Evolutionary conservation across 2,329 filamentous ascomycete species (phyloP).

Genomic region (Penicillium palitans): DNA sequence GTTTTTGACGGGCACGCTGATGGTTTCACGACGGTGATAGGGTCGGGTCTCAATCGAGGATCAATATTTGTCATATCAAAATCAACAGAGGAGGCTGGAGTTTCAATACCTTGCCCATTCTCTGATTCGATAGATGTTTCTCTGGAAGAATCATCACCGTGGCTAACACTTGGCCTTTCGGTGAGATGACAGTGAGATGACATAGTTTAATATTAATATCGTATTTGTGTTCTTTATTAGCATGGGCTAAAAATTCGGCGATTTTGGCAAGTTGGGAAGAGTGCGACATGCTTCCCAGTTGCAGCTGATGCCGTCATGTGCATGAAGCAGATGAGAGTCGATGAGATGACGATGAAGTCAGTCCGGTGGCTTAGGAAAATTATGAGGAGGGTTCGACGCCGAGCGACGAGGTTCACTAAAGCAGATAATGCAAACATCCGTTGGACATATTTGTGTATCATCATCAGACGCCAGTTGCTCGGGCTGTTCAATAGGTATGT

Average conservation of each 20-base stretch:
- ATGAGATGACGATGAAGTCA: constrained; percentile 27
- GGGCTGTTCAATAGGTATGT: constrained; percentile 14
- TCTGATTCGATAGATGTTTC: too few relatives aligned
- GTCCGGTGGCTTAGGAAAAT: constrained; percentile 26
- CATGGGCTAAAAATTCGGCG: constrained; percentile 20
- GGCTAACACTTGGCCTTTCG: neutral
- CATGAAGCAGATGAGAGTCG: constrained; percentile 20
- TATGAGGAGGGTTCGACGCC: constrained; percentile 27
- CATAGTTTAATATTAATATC: constrained; percentile 19
- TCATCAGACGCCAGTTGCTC: constrained; percentile 18
- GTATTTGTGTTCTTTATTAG: constrained; percentile 14
- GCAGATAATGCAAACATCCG: constrained; percentile 28
- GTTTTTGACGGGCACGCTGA: too few relatives aligned
- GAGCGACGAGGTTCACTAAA: constrained; percentile 22
- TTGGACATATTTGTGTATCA: constrained; percentile 18
- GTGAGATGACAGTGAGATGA: too few relatives aligned
- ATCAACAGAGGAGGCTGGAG: too few relatives aligned
- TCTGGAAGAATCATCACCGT: too few relatives aligned
- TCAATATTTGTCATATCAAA: too few relatives aligned
- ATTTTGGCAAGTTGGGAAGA: constrained; percentile 14
- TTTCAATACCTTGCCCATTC: too few relatives aligned
- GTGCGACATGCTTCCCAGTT: constrained; percentile 14
- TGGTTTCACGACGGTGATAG: too few relatives aligned
- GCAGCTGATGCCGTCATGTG: constrained; percentile 20
- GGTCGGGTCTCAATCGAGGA: too few relatives aligned